Conservation (phyloP, 2,329 filamentous ascomycete species). For the Aureobasidium sp. region DNA sequence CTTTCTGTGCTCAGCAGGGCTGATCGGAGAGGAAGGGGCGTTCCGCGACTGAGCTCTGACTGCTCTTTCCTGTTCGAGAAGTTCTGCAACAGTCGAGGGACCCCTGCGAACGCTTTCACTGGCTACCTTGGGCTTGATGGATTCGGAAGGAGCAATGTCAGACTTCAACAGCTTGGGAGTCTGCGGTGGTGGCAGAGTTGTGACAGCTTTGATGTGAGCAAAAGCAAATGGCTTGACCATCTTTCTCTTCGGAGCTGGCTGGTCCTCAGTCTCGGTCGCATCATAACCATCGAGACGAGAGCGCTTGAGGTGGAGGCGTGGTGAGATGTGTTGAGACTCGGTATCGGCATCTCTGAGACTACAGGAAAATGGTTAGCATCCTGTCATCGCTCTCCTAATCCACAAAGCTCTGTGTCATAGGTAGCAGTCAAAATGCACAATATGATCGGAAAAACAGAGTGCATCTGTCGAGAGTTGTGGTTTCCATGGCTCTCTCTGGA, state of each 20-base stretch:
- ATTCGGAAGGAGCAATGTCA: background rate
- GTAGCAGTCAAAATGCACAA: background rate
- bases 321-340: background rate
- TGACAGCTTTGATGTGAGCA: background rate
- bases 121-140: background rate
- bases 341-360: background rate
- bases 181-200: background rate
- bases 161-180: background rate
- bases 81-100: background rate
- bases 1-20: background rate
- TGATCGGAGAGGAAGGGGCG: background rate
- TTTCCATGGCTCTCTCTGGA: background rate
- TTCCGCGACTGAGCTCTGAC: background rate
- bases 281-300: background rate
- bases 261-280: background rate
- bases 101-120: background rate
- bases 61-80: background rate
- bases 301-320: background rate
- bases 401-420: too few species aligned
- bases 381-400: background rate
- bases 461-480: background rate
- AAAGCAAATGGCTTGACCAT: background rate
- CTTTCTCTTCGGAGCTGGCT: background rate
- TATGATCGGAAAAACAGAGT: background rate
- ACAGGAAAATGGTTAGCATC: background rate